phyloP scores from a whole-genome alignment of 495 filamentous ascomycete species.

The Arthonia radiata region DNA sequence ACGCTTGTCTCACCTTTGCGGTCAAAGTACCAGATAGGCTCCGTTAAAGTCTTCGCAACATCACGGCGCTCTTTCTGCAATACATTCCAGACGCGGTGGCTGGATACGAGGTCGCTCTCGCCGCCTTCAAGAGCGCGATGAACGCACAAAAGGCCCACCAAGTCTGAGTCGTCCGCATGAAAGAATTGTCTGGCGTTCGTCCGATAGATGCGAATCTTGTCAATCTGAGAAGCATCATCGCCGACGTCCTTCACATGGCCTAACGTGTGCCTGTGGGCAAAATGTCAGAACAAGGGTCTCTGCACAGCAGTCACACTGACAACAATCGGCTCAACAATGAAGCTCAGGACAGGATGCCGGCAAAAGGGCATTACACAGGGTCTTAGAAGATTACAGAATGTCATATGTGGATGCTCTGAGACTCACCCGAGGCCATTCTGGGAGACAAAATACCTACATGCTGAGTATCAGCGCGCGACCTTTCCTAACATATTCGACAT shows the following conservation, averaged over 20 bases:
- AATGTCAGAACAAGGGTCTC: too few relatives aligned
- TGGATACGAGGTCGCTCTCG: conserved; percentile 58
- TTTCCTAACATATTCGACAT: too few relatives aligned
- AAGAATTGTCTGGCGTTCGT: conserved; percentile 61
- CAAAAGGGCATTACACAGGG: too few relatives aligned
- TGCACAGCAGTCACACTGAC: too few relatives aligned
- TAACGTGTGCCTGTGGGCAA: too few relatives aligned
- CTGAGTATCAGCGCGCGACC: too few relatives aligned
- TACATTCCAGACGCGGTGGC: conserved; percentile 62
- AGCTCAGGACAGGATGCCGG: too few relatives aligned
- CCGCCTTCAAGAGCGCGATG: conserved; percentile 56
- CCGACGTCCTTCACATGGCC: conserved; percentile 81
- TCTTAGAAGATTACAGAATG: too few relatives aligned
- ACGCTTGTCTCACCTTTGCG: conserved; percentile 63
- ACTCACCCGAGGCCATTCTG: conserved; percentile 72
- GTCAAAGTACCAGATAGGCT: conserved; percentile 82
- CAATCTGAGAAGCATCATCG: conserved; percentile 55
- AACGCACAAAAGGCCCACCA: conserved; percentile 72
- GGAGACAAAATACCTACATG: conserved; percentile 37
- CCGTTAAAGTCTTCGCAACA: conserved; percentile 44
- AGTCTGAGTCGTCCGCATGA: conserved; percentile 59
- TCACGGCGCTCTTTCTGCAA: conserved; percentile 54
- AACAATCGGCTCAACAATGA: too few relatives aligned
- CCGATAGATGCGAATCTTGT: conserved; percentile 68
- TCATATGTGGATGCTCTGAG: too few relatives aligned